A percentile compares a stretch with the other conserved stretches of the same genome.
Evolutionary conservation across 257 asterid species (phyloP).

Genomic region (Rhazya stricta): DNA sequence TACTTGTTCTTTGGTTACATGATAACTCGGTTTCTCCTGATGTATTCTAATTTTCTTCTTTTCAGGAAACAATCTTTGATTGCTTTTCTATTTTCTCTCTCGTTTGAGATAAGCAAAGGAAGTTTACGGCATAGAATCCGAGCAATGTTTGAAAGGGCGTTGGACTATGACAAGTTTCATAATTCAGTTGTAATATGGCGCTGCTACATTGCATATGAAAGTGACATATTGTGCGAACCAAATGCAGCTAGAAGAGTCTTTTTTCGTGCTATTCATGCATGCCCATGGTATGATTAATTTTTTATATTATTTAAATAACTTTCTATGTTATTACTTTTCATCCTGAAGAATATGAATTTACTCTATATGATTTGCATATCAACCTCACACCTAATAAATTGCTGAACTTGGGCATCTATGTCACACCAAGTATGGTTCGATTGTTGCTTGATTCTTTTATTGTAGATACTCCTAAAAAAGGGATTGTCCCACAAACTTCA

Average conservation of each 20-base stretch:
- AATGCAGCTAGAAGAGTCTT: conserved; percentile 79
- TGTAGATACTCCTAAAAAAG: background rate
- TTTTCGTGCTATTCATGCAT: conserved; percentile 92
- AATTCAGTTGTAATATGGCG: conserved; percentile 83
- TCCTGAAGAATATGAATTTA: background rate
- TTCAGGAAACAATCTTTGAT: conserved; percentile 76
- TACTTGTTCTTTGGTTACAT: background rate
- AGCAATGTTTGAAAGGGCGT: conserved; percentile 79
- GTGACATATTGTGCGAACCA: conserved; percentile 39
- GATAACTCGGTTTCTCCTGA: background rate
- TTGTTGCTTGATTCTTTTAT: background rate
- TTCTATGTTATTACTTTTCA: background rate
- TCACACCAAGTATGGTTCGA: background rate
- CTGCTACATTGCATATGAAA: conserved; percentile 69
- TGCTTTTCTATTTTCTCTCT: conserved; percentile 65
- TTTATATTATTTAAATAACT: background rate
- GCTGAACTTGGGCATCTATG: background rate
- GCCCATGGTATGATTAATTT: conserved; percentile 73
- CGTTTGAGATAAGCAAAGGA: conserved; percentile 65
- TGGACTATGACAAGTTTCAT: conserved; percentile 60
- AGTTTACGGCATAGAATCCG: conserved; percentile 70
- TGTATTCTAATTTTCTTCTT: background rate
- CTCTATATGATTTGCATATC: background rate
- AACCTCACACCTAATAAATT: background rate
- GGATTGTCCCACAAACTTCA: background rate